phyloP scores from a whole-genome alignment of 495 filamentous ascomycete species.

The Penicillium taxi region DNA sequence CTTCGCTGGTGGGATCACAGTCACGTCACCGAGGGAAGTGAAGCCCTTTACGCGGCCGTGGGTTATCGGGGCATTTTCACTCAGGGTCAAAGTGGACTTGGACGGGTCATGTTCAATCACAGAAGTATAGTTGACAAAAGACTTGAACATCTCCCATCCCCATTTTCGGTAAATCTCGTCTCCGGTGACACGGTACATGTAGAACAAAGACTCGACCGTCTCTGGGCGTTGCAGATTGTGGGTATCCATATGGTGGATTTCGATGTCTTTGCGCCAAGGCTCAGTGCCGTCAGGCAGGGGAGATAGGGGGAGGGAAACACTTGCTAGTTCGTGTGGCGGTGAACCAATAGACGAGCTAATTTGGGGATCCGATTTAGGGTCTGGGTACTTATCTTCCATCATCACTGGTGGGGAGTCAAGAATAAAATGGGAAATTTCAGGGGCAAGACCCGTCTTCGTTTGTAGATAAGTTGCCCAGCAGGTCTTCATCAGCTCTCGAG shows the following conservation, averaged over 20 bases:
- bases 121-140: slow-evolving; percentile 74
- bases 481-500: slow-evolving; percentile 85
- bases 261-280: slow-evolving; percentile 63
- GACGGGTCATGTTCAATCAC: slow-evolving; percentile 49
- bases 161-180: slow-evolving; percentile 86
- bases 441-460: slow-evolving; percentile 80
- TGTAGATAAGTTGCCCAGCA: slow-evolving; percentile 95
- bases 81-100: no score
- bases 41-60: slow-evolving; percentile 50
- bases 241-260: slow-evolving; percentile 63
- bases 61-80: background rate
- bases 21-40: slow-evolving; percentile 70
- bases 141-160: slow-evolving; percentile 98
- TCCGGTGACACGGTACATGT: slow-evolving; percentile 98
- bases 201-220: slow-evolving; percentile 88
- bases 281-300: slow-evolving; percentile 14
- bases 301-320: slow-evolving; percentile 29
- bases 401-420: slow-evolving; percentile 47
- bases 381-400: slow-evolving; percentile 35
- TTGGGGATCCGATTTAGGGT: no score
- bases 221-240: slow-evolving; percentile 97
- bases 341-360: slow-evolving; percentile 14
- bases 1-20: slow-evolving; percentile 52
- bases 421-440: slow-evolving; percentile 87
- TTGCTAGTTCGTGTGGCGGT: slow-evolving; percentile 21